Evolutionary conservation across 2,329 filamentous ascomycete species (phyloP).

Genomic region (Fusarium euwallaceae): DNA sequence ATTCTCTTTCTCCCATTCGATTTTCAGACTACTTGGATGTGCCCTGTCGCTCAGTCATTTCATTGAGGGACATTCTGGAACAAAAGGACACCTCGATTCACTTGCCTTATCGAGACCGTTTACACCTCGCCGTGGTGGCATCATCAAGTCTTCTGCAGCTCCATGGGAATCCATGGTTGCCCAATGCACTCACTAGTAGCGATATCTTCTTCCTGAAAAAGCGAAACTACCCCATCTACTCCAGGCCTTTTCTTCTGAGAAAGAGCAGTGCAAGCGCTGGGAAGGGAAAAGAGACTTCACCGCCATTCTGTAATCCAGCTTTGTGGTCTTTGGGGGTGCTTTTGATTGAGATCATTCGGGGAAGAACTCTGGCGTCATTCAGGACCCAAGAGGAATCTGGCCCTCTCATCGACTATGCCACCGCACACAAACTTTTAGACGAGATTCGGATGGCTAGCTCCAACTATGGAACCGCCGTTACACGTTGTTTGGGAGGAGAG

Average conservation of each 20-base stretch:
- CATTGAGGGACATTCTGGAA: neutral
- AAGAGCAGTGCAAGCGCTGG: neutral
- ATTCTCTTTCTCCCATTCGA: neutral
- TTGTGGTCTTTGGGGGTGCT: neutral
- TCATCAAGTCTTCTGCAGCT: neutral
- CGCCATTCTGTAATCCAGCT: neutral
- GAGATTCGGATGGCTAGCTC: neutral
- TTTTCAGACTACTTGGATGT: rapidly evolving
- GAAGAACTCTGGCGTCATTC: neutral
- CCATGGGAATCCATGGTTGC: neutral
- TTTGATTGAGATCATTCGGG: neutral
- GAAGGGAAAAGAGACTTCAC: neutral
- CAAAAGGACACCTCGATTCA: neutral
- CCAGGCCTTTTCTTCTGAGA: neutral
- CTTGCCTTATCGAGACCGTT: neutral
- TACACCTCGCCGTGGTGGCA: neutral
- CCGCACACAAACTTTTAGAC: neutral
- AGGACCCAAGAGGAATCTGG: neutral
- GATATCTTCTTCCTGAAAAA: neutral
- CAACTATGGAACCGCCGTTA: neutral
- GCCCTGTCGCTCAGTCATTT: neutral
- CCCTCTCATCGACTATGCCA: neutral
- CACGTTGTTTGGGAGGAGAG: neutral
- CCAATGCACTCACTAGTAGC: neutral
- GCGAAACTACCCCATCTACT: neutral